These are phyloP conservation scores for Tylopilus sp. DNA, from an alignment of 768 basidiomycete species.

Conservation along the genomic window DNA sequence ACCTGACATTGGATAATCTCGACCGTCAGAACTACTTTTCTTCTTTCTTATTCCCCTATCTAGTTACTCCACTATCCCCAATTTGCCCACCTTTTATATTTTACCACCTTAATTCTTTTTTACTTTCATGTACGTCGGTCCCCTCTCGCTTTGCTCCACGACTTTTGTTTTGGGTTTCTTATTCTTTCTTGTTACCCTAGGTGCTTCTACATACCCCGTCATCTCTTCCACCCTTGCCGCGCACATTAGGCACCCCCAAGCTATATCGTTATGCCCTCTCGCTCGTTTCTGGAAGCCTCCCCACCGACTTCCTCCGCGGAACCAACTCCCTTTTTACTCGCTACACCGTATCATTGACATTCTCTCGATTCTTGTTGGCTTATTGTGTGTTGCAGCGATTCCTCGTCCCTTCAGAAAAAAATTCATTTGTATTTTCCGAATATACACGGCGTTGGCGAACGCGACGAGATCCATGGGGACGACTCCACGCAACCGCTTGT, in stretches of 20 bases:
- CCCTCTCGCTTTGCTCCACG: constrained; percentile 16
- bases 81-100: constrained; percentile 20
- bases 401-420: constrained; percentile 5
- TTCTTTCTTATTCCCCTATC: constrained; percentile 31
- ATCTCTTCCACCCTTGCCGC: constrained; percentile 13
- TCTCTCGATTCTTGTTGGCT: constrained; percentile 9
- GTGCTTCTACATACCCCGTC: constrained; percentile 22
- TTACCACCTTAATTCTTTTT: constrained; percentile 26
- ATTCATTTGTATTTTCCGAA: constrained; percentile 21
- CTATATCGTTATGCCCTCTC: constrained; percentile 26
- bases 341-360: constrained; percentile 25
- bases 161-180: constrained; percentile 13
- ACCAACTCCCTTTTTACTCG: constrained; percentile 8
- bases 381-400: constrained; percentile 8
- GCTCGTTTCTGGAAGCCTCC: constrained; percentile 17
- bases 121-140: constrained; percentile 17
- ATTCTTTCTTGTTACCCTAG: constrained; percentile 22
- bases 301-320: constrained; percentile 11
- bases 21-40: constrained; percentile 16
- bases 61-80: constrained; percentile 25
- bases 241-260: constrained; percentile 18
- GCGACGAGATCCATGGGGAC: constrained; percentile 1
- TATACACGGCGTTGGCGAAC: constrained; percentile 1
- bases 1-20: constrained; percentile 22
- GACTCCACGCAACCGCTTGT: neutral